A percentile compares a stretch with the other conserved stretches of the same genome.
Conservation (phyloP, 345 rosid species). For the Gynandropsis gynandra region DNA sequence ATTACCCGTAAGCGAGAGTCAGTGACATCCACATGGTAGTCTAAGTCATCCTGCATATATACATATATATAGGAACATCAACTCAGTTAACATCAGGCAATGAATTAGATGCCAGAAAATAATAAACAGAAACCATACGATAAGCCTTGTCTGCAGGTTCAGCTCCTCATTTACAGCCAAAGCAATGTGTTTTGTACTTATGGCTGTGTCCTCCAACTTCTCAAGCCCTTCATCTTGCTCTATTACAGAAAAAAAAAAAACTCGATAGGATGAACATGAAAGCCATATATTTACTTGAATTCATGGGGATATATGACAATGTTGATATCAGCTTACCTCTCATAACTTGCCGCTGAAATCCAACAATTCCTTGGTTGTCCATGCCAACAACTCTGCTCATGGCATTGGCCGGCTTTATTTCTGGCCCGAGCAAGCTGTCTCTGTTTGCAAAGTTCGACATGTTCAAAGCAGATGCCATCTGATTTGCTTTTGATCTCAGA, state of each 20-base stretch:
- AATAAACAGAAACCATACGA: conserved; percentile 40
- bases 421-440: conserved; percentile 81
- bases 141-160: conserved; percentile 71
- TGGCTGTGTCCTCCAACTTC: conserved; percentile 75
- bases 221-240: conserved; percentile 99
- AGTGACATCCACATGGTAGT: conserved; percentile 77
- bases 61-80: conserved; percentile 5
- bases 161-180: conserved; percentile 89
- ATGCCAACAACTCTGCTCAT: conserved; percentile 52
- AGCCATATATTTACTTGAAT: not conserved
- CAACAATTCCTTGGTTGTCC: conserved; percentile 85
- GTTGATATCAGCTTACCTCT: conserved; percentile 44
- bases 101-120: conserved; percentile 2
- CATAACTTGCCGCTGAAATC: conserved; percentile 84
- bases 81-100: conserved; percentile 7
- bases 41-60: conserved; percentile 74
- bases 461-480: conserved; percentile 76
- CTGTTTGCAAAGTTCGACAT: conserved; percentile 77
- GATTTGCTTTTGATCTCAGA: conserved; percentile 64
- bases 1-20: conserved; percentile 86
- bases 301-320: not conserved
- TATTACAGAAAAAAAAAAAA: conserved; percentile 26
- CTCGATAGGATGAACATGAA: not conserved
- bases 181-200: conserved; percentile 87
- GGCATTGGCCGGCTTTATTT: conserved; percentile 54